phyloP scores from a whole-genome alignment of 2,329 filamentous ascomycete genomes.

The Diaporthe sp. region DNA sequence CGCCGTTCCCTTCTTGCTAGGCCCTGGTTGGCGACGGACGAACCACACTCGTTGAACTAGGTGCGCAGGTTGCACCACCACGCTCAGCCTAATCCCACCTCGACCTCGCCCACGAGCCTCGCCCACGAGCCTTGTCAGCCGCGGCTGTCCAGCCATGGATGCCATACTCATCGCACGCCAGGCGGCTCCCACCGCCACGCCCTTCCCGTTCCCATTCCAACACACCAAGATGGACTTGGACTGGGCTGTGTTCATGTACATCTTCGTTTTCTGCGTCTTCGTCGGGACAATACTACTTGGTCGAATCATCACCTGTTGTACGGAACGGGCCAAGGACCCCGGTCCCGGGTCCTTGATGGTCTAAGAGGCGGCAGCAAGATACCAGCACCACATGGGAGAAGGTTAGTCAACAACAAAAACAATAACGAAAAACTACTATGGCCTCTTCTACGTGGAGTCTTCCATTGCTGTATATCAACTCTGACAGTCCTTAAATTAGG shows the following conservation, averaged over 20 bases:
- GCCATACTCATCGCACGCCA: constrained; percentile 24
- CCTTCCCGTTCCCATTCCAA: constrained; percentile 35
- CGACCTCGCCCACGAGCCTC: neutral
- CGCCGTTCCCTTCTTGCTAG: neutral
- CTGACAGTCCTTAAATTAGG: neutral
- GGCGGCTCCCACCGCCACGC: constrained; percentile 30
- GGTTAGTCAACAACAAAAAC: neutral
- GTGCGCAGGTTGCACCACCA: constrained; percentile 24
- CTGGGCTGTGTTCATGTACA: constrained; percentile 36
- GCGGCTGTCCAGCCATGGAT: constrained; percentile 9
- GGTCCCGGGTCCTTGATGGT: constrained; percentile 1
- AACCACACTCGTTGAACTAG: constrained; percentile 8
- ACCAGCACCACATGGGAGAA: neutral
- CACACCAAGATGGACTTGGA: constrained; percentile 34
- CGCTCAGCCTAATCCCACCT: neutral
- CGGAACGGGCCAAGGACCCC: constrained; percentile 14
- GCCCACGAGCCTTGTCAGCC: neutral
- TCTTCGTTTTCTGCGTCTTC: constrained; percentile 32
- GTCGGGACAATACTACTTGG: constrained; percentile 24
- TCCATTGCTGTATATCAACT: neutral
- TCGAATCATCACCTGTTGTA: constrained; percentile 32
- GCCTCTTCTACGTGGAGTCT: too few species aligned
- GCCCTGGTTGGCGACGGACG: constrained; percentile 1
- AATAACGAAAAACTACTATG: neutral
- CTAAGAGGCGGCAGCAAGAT: neutral